These are phyloP conservation scores for Bolboschoenoplectus hybrid DNA, from an alignment of 202 grass and related monocot genomes.

Conservation along the genomic window DNA sequence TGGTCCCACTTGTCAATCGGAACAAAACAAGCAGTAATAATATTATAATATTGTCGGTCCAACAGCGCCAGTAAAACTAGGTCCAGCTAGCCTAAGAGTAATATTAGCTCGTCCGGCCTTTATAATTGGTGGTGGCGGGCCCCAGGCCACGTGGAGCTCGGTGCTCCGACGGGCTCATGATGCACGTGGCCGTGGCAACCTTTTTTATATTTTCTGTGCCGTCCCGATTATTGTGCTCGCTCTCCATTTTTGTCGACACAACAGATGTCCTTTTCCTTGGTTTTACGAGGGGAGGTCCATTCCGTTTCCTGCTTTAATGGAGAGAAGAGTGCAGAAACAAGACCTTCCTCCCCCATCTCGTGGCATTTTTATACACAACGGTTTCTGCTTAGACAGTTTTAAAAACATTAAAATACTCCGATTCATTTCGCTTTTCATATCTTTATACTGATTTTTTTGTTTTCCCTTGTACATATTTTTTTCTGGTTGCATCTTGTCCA, in stretches of 20 bases:
- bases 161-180: constrained; percentile 3
- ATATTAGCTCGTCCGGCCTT: neutral
- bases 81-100: neutral
- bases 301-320: neutral
- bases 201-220: neutral
- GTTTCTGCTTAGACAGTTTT: neutral
- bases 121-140: neutral
- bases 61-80: neutral
- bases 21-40: neutral
- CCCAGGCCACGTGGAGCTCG: neutral
- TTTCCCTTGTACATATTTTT: neutral
- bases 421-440: neutral
- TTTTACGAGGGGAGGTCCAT: neutral
- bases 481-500: neutral
- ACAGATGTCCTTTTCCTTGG: neutral
- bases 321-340: neutral
- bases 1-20: constrained; percentile 17
- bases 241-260: neutral
- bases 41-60: neutral
- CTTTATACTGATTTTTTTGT: constrained; percentile 12
- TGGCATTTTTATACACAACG: neutral
- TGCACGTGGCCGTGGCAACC: neutral
- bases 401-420: neutral
- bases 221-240: constrained; percentile 4
- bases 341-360: neutral